Evolutionary conservation across 495 filamentous ascomycete genomes (phyloP), one percentile per base, ranked within the genome.

Genomic region (Aspergillus sparsus): DNA sequence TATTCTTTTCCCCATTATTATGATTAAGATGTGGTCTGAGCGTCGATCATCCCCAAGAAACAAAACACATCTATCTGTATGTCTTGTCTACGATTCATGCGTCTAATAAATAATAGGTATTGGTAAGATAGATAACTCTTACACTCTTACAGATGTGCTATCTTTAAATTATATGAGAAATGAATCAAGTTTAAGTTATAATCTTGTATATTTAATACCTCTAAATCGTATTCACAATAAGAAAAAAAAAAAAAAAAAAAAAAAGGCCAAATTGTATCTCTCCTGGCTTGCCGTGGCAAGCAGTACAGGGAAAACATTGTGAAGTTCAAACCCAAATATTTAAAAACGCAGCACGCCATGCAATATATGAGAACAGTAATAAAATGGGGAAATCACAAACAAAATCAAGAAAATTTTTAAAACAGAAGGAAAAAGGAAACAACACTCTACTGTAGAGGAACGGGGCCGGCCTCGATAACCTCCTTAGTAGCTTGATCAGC

Each of bases 401-500:
- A 45, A 51, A 21, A 59, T n/a, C 13, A 55, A 45, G 57, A 64
- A 52, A 13, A 49, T 35, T 53, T 57, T 56, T 62, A 35, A 27
- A 41, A 60, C 47, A 56, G 39, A 62, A n/a, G 42, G 13, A 16
- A 47, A 47, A 27, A 47, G 2, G 7, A 47, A 21, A 47, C 1
- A 47, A 18, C 1, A 13, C 50, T 34, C 35, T 41, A 50, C 57
- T 68, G 60, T 41, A 57, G 32, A 42, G 60, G 57, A 57, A 71
- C 62, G 53, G 73, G 76, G 47, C 75, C 76, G 34, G 74, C 74
- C 54, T 71, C 75, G 37, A 78, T 75, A 39, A 79, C 92, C 55
- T 96, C 93, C 57, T 81, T 77, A 36, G 93, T 96, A 27, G 93
- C 93, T 76, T 96, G 83, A 62, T 88, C 87, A 62, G 85, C 78